Conservation (phyloP, 2,329 filamentous ascomycete species). For the Chlorencoelia australis region DNA sequence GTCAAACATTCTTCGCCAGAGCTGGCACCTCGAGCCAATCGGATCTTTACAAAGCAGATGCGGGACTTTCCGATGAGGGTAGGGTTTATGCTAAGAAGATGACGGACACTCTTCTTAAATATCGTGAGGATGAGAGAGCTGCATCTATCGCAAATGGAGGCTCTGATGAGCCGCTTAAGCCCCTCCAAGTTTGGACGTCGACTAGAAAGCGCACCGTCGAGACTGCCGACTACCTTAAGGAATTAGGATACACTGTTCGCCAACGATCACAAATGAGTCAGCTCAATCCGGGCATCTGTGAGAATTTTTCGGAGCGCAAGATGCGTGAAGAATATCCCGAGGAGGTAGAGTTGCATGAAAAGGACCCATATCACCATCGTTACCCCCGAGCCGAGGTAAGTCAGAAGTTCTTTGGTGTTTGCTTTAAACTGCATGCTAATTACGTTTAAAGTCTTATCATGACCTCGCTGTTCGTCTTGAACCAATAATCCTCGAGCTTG, state of each 20-base stretch:
- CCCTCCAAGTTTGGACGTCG: constrained; percentile 88
- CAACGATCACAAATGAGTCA: constrained; percentile 96
- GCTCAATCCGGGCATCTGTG: constrained; percentile 91
- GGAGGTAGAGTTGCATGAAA: constrained; percentile 84
- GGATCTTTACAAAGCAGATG: constrained; percentile 87
- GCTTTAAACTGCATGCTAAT: background rate
- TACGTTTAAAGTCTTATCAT: constrained; percentile 69
- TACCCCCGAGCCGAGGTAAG: constrained; percentile 86
- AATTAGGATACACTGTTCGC: constrained; percentile 72
- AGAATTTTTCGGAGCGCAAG: constrained; percentile 76
- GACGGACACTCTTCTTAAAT: constrained; percentile 71
- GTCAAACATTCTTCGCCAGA: constrained; percentile 86
- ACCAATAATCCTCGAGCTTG: constrained; percentile 93
- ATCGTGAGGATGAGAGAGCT: constrained; percentile 72
- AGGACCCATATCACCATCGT: constrained; percentile 92
- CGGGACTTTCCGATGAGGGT: constrained; percentile 71
- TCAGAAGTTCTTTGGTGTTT: background rate
- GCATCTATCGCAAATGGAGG: constrained; percentile 60
- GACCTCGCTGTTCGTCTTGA: constrained; percentile 96
- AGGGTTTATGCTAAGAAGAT: constrained; percentile 74
- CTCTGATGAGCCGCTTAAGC: constrained; percentile 58
- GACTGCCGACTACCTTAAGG: constrained; percentile 72
- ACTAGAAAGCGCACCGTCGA: constrained; percentile 84
- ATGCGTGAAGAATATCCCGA: constrained; percentile 80
- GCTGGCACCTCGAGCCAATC: constrained; percentile 80